Evolutionary conservation across 2,329 filamentous ascomycete species (phyloP).

Genomic region (Proliferodiscus dingleyae): DNA sequence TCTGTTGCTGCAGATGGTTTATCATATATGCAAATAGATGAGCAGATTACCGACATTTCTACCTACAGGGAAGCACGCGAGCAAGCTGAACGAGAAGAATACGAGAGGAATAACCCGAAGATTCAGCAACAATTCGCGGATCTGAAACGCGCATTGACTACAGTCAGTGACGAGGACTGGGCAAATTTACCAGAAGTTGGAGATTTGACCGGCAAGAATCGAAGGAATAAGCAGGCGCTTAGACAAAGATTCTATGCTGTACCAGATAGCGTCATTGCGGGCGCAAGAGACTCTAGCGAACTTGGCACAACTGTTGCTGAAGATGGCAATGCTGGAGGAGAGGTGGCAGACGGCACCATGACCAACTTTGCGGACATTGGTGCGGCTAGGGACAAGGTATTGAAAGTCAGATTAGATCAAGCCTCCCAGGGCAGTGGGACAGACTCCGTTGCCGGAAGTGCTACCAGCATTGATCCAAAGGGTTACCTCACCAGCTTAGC

Average conservation of each 20-base stretch:
- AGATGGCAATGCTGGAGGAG: constrained; percentile 56
- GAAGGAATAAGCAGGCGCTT: constrained; percentile 75
- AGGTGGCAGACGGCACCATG: constrained; percentile 74
- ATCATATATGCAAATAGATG: constrained; percentile 60
- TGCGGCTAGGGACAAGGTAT: constrained; percentile 89
- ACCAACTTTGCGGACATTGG: constrained; percentile 98
- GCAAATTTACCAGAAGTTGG: constrained; percentile 92
- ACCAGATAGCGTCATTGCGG: constrained; percentile 89
- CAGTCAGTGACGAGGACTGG: constrained; percentile 94
- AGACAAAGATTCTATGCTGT: constrained; percentile 91
- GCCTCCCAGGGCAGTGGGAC: constrained; percentile 69
- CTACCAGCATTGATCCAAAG: constrained; percentile 89
- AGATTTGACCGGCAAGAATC: constrained; percentile 91
- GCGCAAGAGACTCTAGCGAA: constrained; percentile 73
- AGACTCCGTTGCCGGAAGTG: constrained; percentile 68
- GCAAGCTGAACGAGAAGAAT: constrained; percentile 83
- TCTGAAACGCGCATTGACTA: constrained; percentile 81
- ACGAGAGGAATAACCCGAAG: constrained; percentile 96
- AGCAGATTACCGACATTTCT: constrained; percentile 73
- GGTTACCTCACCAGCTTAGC: constrained; percentile 92
- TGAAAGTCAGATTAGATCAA: constrained; percentile 90
- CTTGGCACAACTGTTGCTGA: constrained; percentile 86
- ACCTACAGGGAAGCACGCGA: constrained; percentile 87
- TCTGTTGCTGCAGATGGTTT: constrained; percentile 53
- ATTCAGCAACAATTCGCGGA: constrained; percentile 98